Evolutionary conservation across 2,329 filamentous ascomycete genomes (phyloP).

Genomic region (Paramyrothecium sp.): DNA sequence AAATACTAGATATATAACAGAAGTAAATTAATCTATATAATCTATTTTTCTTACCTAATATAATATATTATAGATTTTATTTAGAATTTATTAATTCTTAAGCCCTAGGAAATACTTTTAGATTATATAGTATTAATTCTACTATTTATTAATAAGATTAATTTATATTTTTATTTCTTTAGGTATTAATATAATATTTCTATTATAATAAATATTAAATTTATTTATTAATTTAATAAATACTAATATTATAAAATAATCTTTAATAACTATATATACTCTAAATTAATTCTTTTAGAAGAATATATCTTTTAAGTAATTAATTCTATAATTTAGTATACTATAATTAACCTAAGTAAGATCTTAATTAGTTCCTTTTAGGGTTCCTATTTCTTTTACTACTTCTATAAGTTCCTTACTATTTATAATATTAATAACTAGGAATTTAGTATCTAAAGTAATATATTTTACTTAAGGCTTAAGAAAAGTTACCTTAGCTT

Average conservation of each 20-base stretch:
- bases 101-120: neutral
- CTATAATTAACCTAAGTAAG: too few species aligned
- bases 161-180: neutral
- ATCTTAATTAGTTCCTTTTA: too few species aligned
- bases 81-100: too few species aligned
- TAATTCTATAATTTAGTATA: too few species aligned
- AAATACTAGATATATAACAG: neutral
- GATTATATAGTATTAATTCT: neutral
- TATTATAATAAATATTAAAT: neutral
- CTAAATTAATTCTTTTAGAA: neutral
- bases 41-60: neutral
- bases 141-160: neutral
- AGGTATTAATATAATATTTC: neutral
- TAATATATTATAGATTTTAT: too few species aligned
- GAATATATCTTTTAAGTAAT: too few species aligned
- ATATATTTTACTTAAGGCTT: neutral
- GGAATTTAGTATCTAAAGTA: too few species aligned
- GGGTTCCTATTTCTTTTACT: too few species aligned
- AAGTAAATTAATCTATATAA: neutral
- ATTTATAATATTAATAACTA: neutral
- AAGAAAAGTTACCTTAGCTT: neutral
- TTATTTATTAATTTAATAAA: too few species aligned
- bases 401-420: neutral
- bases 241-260: too few species aligned
- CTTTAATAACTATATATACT: too few species aligned